These are phyloP conservation scores for Euptelea pleiosperma DNA, from an alignment of 164 flowering plant species.

Conservation along the genomic window DNA sequence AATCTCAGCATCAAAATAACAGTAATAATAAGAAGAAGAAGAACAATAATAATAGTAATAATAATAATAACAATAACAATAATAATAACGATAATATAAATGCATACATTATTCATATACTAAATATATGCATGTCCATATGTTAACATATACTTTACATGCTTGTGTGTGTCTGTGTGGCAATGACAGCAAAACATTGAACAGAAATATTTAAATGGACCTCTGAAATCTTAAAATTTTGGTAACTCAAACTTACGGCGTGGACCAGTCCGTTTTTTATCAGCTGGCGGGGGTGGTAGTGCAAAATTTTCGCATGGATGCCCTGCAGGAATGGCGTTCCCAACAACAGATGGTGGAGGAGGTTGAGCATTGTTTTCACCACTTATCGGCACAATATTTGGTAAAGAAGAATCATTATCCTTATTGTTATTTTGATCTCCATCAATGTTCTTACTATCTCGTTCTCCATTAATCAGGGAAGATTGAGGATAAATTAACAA, in stretches of 20 bases:
- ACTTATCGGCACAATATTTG: slow-evolving; percentile 11
- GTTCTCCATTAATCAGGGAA: slow-evolving; percentile 10
- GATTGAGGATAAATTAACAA: slow-evolving; percentile 8
- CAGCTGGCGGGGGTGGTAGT: slow-evolving; percentile 76
- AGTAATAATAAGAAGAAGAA: neutral
- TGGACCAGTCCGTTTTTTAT: slow-evolving; percentile 70
- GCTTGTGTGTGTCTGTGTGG: neutral
- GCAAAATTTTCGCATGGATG: slow-evolving; percentile 70
- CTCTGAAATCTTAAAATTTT: slow-evolving; percentile 4
- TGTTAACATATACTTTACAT: neutral
- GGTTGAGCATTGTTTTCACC: slow-evolving; percentile 15
- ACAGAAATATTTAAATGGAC: neutral
- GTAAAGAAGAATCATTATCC: slow-evolving; percentile 12
- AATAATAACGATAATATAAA: neutral
- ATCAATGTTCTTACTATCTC: slow-evolving; percentile 6
- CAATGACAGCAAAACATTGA: neutral
- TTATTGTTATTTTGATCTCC: slow-evolving; percentile 6
- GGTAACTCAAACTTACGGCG: slow-evolving; percentile 62
- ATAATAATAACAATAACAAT: neutral
- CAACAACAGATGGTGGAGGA: slow-evolving; percentile 18
- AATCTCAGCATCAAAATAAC: neutral
- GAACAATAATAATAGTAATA: neutral
- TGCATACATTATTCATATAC: neutral
- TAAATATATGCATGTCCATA: neutral
- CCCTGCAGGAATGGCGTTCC: slow-evolving; percentile 13